phyloP scores from a whole-genome alignment of 331 rosid species.

The Rosa hybrid region DNA sequence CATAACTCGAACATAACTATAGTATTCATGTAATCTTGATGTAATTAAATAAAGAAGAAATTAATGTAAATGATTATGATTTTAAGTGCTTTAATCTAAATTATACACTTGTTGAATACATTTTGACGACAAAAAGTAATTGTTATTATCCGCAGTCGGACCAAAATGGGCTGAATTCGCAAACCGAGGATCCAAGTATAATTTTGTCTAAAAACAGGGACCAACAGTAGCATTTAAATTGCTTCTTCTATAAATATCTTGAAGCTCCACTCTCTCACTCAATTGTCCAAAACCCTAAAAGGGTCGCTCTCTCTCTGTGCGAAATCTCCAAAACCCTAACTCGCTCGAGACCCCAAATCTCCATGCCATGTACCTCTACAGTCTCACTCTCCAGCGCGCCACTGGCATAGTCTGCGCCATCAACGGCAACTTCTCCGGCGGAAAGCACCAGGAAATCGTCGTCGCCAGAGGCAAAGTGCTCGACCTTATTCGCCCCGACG shows the following conservation, averaged over 20 bases:
- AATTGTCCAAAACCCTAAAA: neutral
- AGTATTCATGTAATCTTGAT: too few species aligned
- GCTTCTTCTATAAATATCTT: too few species aligned
- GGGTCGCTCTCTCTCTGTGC: too few species aligned
- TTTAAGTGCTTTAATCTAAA: too few species aligned
- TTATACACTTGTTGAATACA: too few species aligned
- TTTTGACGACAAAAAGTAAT: too few species aligned
- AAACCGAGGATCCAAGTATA: too few species aligned
- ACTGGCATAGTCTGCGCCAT: slow-evolving; percentile 92
- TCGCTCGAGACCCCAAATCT: neutral
- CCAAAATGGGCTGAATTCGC: neutral
- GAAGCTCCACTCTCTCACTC: neutral
- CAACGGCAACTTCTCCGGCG: slow-evolving; percentile 96
- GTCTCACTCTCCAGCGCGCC: slow-evolving; percentile 85
- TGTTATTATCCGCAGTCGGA: too few species aligned
- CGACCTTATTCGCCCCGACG: slow-evolving; percentile 97
- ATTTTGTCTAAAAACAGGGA: neutral
- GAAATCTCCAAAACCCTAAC: neutral
- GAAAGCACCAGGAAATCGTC: slow-evolving; percentile 84
- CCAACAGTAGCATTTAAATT: neutral
- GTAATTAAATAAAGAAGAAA: too few species aligned
- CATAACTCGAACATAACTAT: too few species aligned
- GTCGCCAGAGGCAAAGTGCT: slow-evolving; percentile 91
- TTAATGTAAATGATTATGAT: too few species aligned
- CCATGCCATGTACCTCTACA: slow-evolving; percentile 77